phyloP scores from a whole-genome alignment of 2,329 filamentous ascomycete genomes.

The Aureobasidium vineae region DNA sequence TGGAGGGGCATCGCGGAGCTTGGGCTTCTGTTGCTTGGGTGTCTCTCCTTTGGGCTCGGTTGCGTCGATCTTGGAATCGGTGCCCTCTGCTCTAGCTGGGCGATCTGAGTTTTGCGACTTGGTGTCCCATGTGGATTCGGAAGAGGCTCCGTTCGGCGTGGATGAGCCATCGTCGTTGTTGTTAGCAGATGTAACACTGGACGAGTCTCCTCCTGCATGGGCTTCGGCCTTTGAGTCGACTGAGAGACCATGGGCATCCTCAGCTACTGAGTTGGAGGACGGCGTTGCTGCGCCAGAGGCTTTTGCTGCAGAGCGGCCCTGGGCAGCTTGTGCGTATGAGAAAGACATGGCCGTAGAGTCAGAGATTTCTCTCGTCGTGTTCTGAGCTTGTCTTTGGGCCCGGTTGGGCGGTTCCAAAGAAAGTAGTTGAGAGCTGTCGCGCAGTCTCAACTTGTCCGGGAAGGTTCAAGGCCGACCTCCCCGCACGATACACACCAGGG shows the following conservation, averaged over 20 bases:
- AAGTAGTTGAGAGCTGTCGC: slow-evolving; percentile 22
- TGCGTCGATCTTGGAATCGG: slow-evolving; percentile 63
- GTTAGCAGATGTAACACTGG: slow-evolving; percentile 48
- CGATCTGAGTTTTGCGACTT: slow-evolving; percentile 63
- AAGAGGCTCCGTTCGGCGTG: slow-evolving; percentile 58
- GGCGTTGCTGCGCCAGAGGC: slow-evolving; percentile 46
- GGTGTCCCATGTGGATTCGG: slow-evolving; percentile 66
- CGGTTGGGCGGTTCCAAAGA: slow-evolving; percentile 18
- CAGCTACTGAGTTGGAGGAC: slow-evolving; percentile 42
- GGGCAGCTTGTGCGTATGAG: slow-evolving; percentile 94
- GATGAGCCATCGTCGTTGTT: slow-evolving; percentile 63
- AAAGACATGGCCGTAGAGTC: slow-evolving; percentile 48
- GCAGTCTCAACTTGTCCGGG: slow-evolving; percentile 26
- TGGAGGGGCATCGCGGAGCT: slow-evolving; percentile 75
- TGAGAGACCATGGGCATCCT: slow-evolving; percentile 40
- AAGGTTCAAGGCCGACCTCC: slow-evolving; percentile 25
- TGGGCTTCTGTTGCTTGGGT: slow-evolving; percentile 53
- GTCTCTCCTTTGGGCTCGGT: slow-evolving; percentile 39
- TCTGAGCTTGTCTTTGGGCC: slow-evolving; percentile 76
- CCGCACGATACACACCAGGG: slow-evolving; percentile 23
- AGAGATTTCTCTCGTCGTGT: slow-evolving; percentile 59
- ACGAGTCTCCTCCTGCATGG: slow-evolving; percentile 30
- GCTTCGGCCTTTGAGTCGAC: slow-evolving; percentile 34
- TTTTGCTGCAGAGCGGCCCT: slow-evolving; percentile 61
- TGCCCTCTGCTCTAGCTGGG: slow-evolving; percentile 58